These are phyloP conservation scores for Sicyos edulis DNA, from an alignment of 306 rosid species.

Conservation along the genomic window DNA sequence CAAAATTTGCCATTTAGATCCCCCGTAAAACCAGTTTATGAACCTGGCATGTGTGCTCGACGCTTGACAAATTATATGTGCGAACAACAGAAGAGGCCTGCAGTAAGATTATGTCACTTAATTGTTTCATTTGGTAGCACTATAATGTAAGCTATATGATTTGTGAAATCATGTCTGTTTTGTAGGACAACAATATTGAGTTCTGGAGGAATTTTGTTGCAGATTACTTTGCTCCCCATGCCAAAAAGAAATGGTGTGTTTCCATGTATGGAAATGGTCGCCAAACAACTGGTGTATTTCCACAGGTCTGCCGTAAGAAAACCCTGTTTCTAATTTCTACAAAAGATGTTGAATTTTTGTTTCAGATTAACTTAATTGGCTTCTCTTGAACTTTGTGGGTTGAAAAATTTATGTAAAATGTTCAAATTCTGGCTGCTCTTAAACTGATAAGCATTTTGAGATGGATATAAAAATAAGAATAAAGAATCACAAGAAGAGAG, in stretches of 20 bases:
- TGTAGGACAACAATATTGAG: constrained; percentile 83
- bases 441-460: constrained; percentile 9
- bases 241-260: constrained; percentile 98
- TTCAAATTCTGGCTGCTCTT: constrained; percentile 16
- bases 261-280: constrained; percentile 95
- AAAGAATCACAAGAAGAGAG: not conserved
- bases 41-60: constrained; percentile 96
- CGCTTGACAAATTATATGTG: constrained; percentile 87
- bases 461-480: not conserved
- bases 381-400: not conserved
- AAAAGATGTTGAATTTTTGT: constrained; percentile 13
- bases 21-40: constrained; percentile 72
- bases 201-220: constrained; percentile 98
- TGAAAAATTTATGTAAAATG: constrained; percentile 8
- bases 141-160: constrained; percentile 4
- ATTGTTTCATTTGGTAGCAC: constrained; percentile 13
- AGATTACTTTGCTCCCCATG: constrained; percentile 86
- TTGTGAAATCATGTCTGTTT: constrained; percentile 18
- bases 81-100: constrained; percentile 89
- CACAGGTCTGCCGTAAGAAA: constrained; percentile 56
- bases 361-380: constrained; percentile 15
- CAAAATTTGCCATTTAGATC: constrained; percentile 71
- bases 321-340: constrained; percentile 1
- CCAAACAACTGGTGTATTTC: constrained; percentile 92
- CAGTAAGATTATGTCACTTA: constrained; percentile 39